phyloP scores from a whole-genome alignment of 1,139 yeast species.

The Suzukiozyma palmioleophila region DNA sequence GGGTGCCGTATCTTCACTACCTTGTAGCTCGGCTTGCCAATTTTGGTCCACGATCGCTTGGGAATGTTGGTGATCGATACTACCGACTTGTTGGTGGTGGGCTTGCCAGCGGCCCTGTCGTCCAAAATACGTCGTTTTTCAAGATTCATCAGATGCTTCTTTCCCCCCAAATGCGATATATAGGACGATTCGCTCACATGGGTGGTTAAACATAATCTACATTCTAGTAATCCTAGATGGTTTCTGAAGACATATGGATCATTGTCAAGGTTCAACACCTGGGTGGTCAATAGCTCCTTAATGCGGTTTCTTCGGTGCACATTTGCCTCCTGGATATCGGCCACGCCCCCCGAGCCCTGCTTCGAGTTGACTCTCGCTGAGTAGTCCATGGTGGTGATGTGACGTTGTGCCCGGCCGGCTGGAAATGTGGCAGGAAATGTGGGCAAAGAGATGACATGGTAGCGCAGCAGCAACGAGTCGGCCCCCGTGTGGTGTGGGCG shows the following conservation, averaged over 20 bases:
- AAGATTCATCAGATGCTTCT: conserved; percentile 66
- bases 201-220: conserved; percentile 70
- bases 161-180: conserved; percentile 74
- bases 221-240: conserved; percentile 71
- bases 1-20: conserved; percentile 66
- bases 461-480: no score
- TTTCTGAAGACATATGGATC: conserved; percentile 78
- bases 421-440: not conserved
- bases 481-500: no score
- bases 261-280: conserved; percentile 57
- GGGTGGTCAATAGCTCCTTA: conserved; percentile 57
- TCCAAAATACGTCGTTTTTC: conserved; percentile 52
- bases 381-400: conserved; percentile 35
- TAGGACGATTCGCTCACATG: conserved; percentile 76
- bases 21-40: conserved; percentile 70
- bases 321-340: conserved; percentile 63
- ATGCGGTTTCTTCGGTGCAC: conserved; percentile 63
- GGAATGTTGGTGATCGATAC: conserved; percentile 28
- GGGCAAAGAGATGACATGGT: no score
- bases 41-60: conserved; percentile 52
- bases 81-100: conserved; percentile 6
- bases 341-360: conserved; percentile 66
- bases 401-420: not conserved
- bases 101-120: conserved; percentile 24
- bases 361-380: conserved; percentile 42